These are phyloP conservation scores for Gossypium aridum DNA, from an alignment of 441 rosid genomes.

Conservation along the genomic window DNA sequence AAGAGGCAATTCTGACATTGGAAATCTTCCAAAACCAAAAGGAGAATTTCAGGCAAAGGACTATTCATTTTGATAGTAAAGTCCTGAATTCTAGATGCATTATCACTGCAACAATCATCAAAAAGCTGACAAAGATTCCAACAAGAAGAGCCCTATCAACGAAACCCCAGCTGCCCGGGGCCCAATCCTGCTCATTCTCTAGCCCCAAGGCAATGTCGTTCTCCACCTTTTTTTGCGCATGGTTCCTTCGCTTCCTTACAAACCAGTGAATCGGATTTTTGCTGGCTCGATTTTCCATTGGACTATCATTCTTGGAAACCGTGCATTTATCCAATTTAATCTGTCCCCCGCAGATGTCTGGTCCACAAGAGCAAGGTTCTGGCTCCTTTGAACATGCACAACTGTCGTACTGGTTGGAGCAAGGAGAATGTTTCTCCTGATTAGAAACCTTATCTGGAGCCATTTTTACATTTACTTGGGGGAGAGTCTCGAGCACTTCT, in stretches of 20 bases:
- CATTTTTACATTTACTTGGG: conserved; percentile 20
- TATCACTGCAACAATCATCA: conserved; percentile 42
- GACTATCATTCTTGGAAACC: conserved; percentile 13
- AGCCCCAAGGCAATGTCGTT: conserved; percentile 16
- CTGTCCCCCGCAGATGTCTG: conserved; percentile 43
- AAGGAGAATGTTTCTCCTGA: conserved; percentile 24
- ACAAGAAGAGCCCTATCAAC: conserved; percentile 31
- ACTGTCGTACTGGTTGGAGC: conserved; percentile 27
- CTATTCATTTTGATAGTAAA: conserved; percentile 15
- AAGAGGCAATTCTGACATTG: neutral
- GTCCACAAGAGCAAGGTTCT: conserved; percentile 40
- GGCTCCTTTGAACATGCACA: conserved; percentile 38
- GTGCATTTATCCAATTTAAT: conserved; percentile 17
- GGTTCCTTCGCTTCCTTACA: conserved; percentile 33
- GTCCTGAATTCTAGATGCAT: conserved; percentile 34
- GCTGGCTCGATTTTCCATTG: conserved; percentile 24
- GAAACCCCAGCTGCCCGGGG: conserved; percentile 29
- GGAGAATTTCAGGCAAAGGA: neutral
- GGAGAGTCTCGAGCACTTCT: conserved; percentile 56
- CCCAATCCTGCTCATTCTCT: conserved; percentile 27
- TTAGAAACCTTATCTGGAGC: conserved; percentile 17
- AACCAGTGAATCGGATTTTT: conserved; percentile 46
- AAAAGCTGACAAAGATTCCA: conserved; percentile 54
- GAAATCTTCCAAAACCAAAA: conserved; percentile 5
- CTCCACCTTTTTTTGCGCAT: conserved; percentile 20